These are phyloP conservation scores for Cunninghamia lanceolata DNA, from an alignment of 75 land plant species.

Conservation along the genomic window DNA sequence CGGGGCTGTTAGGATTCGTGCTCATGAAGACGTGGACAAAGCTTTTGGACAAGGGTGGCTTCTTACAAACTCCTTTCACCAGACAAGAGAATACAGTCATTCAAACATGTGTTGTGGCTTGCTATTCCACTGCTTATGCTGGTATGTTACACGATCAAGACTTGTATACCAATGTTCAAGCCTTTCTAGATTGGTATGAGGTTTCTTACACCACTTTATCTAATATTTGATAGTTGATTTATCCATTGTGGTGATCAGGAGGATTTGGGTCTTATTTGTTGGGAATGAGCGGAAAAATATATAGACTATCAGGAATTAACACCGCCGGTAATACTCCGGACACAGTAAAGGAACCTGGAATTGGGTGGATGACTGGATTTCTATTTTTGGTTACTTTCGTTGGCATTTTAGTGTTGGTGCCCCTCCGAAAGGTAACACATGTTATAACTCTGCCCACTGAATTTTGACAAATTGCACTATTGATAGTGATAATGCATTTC, in stretches of 20 bases:
- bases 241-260: slow-evolving; percentile 12
- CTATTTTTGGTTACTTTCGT: slow-evolving; percentile 23
- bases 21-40: slow-evolving; percentile 46
- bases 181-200: too few species aligned
- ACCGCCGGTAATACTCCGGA: slow-evolving; percentile 12
- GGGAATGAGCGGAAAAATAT: slow-evolving; percentile 28
- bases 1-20: slow-evolving; percentile 80
- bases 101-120: slow-evolving; percentile 61
- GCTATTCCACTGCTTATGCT: slow-evolving; percentile 46
- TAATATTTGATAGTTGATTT: background rate
- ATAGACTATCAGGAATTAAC: background rate
- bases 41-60: slow-evolving; percentile 28
- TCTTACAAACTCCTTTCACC: slow-evolving; percentile 39
- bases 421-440: slow-evolving; percentile 31
- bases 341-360: slow-evolving; percentile 15
- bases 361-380: slow-evolving; percentile 34
- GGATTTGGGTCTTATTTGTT: slow-evolving; percentile 43
- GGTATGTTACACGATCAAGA: slow-evolving; percentile 17
- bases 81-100: slow-evolving; percentile 63
- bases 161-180: too few species aligned
- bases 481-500: background rate
- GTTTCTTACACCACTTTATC: too few species aligned
- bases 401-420: slow-evolving; percentile 30
- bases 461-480: background rate
- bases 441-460: background rate